Conservation (phyloP, 768 basidiomycete species). For the Russula brevipes region DNA sequence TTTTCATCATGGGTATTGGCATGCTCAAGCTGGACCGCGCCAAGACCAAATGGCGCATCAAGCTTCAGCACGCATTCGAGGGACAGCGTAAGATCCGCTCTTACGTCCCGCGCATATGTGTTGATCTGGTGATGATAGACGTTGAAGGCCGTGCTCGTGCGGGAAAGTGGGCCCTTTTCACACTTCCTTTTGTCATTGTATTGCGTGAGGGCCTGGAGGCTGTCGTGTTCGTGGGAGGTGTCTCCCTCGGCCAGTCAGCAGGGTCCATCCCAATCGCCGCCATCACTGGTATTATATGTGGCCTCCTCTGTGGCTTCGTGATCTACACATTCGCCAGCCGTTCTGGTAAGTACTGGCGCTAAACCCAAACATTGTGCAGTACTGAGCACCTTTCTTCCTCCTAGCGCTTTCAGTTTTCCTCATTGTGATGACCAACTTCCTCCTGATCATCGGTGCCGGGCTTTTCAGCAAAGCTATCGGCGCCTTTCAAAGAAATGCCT, state of each 20-base stretch:
- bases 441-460: constrained; percentile 91
- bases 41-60: constrained; percentile 90
- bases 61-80: constrained; percentile 75
- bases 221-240: constrained; percentile 90
- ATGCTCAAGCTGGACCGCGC: constrained; percentile 96
- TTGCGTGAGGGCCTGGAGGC: constrained; percentile 93
- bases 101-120: not conserved
- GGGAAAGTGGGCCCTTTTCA: constrained; percentile 82
- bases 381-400: not conserved
- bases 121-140: constrained; percentile 29
- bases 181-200: constrained; percentile 88
- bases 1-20: constrained; percentile 88
- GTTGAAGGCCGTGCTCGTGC: constrained; percentile 46
- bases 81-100: constrained; percentile 41
- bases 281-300: constrained; percentile 77
- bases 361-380: not conserved
- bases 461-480: constrained; percentile 79
- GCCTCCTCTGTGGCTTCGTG: constrained; percentile 64
- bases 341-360: constrained; percentile 44
- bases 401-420: constrained; percentile 81
- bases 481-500: constrained; percentile 64
- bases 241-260: constrained; percentile 78
- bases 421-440: constrained; percentile 83
- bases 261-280: constrained; percentile 86
- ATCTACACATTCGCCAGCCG: constrained; percentile 79